Base-by-base conservation (phyloP, 371 early-diverging fungal species). In the Mortierella sp. region DNA sequence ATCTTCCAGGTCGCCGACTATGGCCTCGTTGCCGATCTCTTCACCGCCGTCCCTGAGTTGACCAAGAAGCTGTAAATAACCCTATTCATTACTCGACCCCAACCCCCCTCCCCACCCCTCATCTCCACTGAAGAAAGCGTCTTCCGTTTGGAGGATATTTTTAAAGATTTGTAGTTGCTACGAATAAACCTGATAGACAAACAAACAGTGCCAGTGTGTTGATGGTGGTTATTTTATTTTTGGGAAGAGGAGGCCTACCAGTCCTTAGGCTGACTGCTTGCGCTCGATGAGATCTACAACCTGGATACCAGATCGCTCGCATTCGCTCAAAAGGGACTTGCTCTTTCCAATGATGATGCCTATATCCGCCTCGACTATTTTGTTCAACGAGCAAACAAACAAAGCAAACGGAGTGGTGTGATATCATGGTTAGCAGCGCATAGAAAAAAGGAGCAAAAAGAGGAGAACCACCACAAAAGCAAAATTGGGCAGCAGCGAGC, bases 1-100 rank as follows among this genome's bases (percentile, higher is more conserved):
- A 99, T 99, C 76, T 99, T 99, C 96, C 97, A 98, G 91, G 93
- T 99, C 44, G 95, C 99, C 56, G 99, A 99, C 89, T 98, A 98
- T 89, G 98, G 99, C 55, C 92, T 99, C 44, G 99, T 98, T 74
- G 98, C 93, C 38, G 99, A 99, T 88, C 91, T 99, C 86, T 98
- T 99, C 93, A 95, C 94, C 87, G 96, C 94, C 78, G 92, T 98
- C 70, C 98, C 98, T 75, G 98, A 98, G 90, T 88, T 98, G 82
- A 97, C 96, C 65, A 94, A 98, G 90, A 98, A 98, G 92, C 65
- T 96, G 80, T 91, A 90, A 87, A 87, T 75, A 80, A 58, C 27
- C 63, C 21, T 29, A 16, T 46, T 46, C 8, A 7, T 8, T 43
- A 29, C 35, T 43, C 44, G 38, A 27, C 43, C 38, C 41, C 21